Evolutionary conservation across 2,329 filamentous ascomycete genomes (phyloP), one percentile per base, ranked within the genome.

Genomic region (Alternaria alternata): DNA sequence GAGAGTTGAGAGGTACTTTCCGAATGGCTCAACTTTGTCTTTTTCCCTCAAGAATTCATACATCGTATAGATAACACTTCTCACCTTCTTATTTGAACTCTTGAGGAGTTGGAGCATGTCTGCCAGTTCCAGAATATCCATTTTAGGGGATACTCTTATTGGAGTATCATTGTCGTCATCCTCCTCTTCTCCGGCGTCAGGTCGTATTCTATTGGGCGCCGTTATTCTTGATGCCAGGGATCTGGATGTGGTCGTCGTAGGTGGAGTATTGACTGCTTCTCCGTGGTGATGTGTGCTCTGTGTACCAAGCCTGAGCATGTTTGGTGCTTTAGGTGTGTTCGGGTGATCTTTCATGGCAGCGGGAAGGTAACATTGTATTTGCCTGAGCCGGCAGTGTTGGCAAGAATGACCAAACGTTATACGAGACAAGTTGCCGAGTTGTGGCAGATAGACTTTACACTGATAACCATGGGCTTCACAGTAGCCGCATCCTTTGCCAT

Each of bases 361-460:
- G 20, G 52, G 55, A 16, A 53, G 20, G 18, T 54, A 54, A 30
- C 56, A 62, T 18, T 26, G 46, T 7, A n/a, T 24, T 6, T 48
- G 39, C 8, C 28, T 38, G 11, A 62, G 38, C 18, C 54, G 54
- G 48, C 54, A 64, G 32, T 62, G 52, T n/a, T 64, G 62, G 26
- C 62, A 64, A 8, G 47, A 34, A 28, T 51, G 34, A 20, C 62
- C 51, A 3, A 59, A 54, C 34, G 39, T 32, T 5, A 59, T 58
- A 11, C 46, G 30, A 16, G 30, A 32, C 8, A 47, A 16, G 11
- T 60, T 39, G 9, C 41, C 22, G 22, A 59, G 47, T 11, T 46
- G 51, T 18, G 30, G 39, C 12, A 24, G 46, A 39, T 63, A 63
- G 18, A 59, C 57, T 36, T 46, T 63, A 32, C 63, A 65, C 3